phyloP scores from a whole-genome alignment of 371 early-diverging fungal genomes.

The Basidiobolus meristosporus region DNA sequence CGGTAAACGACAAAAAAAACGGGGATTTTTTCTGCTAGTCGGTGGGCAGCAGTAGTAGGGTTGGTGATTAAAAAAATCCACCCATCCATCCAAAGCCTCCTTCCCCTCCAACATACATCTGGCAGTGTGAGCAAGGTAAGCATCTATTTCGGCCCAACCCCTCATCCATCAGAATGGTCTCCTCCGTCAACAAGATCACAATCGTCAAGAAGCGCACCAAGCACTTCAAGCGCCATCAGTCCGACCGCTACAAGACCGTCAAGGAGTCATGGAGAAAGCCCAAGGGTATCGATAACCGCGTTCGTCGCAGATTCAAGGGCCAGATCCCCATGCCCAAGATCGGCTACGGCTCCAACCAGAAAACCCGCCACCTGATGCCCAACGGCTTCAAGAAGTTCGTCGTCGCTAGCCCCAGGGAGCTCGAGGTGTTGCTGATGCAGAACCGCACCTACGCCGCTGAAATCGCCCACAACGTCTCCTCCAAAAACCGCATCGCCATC shows the following conservation, averaged over 20 bases:
- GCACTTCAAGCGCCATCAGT: conserved; percentile 96
- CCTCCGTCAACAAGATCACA: conserved; percentile 74
- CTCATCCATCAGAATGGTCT: conserved; percentile 27
- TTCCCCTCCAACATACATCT: too few relatives aligned
- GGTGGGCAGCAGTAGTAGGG: too few relatives aligned
- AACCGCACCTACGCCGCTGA: conserved; percentile 98
- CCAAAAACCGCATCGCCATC: conserved; percentile 94
- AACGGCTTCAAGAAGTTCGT: conserved; percentile 98
- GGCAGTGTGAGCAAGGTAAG: too few relatives aligned
- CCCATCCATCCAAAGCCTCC: too few relatives aligned
- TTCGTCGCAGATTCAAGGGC: conserved; percentile 98
- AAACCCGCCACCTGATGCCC: conserved; percentile 91
- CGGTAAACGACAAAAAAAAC: too few relatives aligned
- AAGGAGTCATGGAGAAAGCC: conserved; percentile 99
- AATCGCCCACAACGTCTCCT: conserved; percentile 94
- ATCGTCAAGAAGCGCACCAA: conserved; percentile 98
- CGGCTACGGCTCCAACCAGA: conserved; percentile 94
- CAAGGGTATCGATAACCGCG: conserved; percentile 99
- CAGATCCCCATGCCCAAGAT: conserved; percentile 98
- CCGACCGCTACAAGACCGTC: conserved; percentile 93
- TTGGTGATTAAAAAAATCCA: too few relatives aligned
- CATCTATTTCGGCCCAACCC: too few relatives aligned
- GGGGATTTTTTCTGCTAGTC: too few relatives aligned
- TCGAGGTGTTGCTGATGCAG: conserved; percentile 95
- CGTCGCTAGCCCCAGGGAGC: conserved; percentile 86